Base-by-base conservation (phyloP, 805 yeast genomes). In the Phaffomyces thermotolerans region DNA sequence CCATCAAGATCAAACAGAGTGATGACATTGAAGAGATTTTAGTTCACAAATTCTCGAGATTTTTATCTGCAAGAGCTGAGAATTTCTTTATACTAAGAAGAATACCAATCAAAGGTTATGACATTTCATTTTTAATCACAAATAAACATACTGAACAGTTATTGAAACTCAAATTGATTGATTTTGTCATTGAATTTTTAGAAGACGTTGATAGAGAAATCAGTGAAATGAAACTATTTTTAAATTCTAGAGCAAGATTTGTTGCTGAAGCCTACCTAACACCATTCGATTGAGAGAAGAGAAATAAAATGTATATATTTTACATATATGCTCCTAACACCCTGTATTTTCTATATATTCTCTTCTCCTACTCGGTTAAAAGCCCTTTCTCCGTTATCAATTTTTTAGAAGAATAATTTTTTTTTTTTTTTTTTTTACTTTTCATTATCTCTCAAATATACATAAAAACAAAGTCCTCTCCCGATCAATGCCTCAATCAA, bases 191-290 rank as follows among this genome's bases (percentile, higher is more conserved):
- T 54, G 98, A 93, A 68, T 93, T 93, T 64, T 90, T 93, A 98
- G 98, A 93, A 65, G 99, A 90, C 59, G 99, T 93, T 17, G 99
- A 93, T 65, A 91, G 89, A 69, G 99, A 93, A 66, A 93, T 93
- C 59, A 87, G 96, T 65, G 99, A 93, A 64, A 93, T 93, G 95
- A 93, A 93, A 67, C 75, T 93, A 64, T 93, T 91, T 64, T 76
- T 93, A 63, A 93, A 93, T 60, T 96, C 99, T 13, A 79, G 99
- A 61, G 99, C 99, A 13, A 84, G 99, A 71, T 91, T 88, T 49
- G 95, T 89, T 39, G 99, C 99, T 24, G 99, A 93, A 66, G 91
- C 96, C 8, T 91, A 89, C 64, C 73, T 91, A 54, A 84, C 90
- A 36, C 95, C 93, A 41, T 88, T 89, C 60, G 95, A 87, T 59